These are phyloP conservation scores for Mycena albidolilacea DNA, from an alignment of 768 basidiomycete genomes.

Conservation along the genomic window DNA sequence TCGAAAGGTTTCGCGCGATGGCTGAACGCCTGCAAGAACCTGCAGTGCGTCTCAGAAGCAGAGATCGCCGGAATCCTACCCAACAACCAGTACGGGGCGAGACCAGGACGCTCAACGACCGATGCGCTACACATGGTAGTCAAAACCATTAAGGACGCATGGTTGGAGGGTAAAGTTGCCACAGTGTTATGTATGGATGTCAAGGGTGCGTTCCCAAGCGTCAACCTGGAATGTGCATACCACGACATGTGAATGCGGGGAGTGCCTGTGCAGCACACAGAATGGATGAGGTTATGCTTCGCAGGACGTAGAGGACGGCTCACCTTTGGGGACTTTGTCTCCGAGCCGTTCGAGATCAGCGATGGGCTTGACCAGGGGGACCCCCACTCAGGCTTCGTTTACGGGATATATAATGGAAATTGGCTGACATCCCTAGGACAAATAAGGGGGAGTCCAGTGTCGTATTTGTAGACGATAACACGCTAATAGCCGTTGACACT, in stretches of 20 bases:
- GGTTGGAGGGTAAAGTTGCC: constrained; percentile 51
- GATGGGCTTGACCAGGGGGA: too few species aligned
- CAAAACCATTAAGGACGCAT: constrained; percentile 38
- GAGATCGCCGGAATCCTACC: constrained; percentile 47
- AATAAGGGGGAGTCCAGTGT: too few species aligned
- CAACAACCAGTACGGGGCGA: too few species aligned
- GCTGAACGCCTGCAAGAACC: constrained; percentile 12
- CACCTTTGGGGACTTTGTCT: not conserved
- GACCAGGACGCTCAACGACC: too few species aligned
- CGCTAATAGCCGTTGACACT: too few species aligned
- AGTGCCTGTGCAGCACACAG: constrained; percentile 27
- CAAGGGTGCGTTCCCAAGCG: constrained; percentile 58
- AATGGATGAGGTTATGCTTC: constrained; percentile 9
- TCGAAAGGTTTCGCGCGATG: constrained; percentile 39
- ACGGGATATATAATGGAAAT: too few species aligned
- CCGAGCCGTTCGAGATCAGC: not conserved
- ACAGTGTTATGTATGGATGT: constrained; percentile 58
- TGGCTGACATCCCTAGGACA: too few species aligned
- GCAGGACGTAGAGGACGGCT: constrained; percentile 1
- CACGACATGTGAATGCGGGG: constrained; percentile 46
- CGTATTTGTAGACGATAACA: too few species aligned
- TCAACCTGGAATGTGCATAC: constrained; percentile 45
- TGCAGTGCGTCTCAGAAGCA: constrained; percentile 37
- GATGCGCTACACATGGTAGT: too few species aligned
- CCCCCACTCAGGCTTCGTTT: too few species aligned